These are phyloP conservation scores for Zasmidium angulare DNA, from an alignment of 2,329 filamentous ascomycete species.

Conservation along the genomic window DNA sequence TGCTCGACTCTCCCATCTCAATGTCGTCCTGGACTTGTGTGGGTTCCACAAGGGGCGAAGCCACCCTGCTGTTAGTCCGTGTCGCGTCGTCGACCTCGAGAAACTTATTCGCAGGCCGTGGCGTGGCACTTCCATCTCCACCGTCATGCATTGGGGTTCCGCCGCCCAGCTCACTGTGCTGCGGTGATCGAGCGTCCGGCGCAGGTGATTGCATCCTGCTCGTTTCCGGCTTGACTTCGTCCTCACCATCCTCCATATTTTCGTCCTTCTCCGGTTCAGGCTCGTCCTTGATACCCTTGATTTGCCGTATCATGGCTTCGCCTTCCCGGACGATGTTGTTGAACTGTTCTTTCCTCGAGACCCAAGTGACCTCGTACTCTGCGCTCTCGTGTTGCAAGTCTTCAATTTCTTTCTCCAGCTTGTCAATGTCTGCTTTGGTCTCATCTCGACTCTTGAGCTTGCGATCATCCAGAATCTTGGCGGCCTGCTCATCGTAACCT, in stretches of 20 bases:
- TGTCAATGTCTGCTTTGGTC: constrained; percentile 72
- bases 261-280: constrained; percentile 70
- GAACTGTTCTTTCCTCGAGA: constrained; percentile 82
- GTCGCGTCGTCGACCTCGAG: constrained; percentile 30
- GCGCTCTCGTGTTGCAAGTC: constrained; percentile 82
- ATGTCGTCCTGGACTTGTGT: constrained; percentile 27
- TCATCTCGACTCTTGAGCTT: constrained; percentile 81
- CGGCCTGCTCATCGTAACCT: constrained; percentile 82
- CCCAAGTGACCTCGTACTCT: constrained; percentile 80
- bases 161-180: constrained; percentile 26
- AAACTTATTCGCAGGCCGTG: constrained; percentile 29
- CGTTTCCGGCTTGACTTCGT: constrained; percentile 40
- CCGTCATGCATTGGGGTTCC: constrained; percentile 42
- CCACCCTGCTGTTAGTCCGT: constrained; percentile 22
- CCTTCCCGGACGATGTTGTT: constrained; percentile 86
- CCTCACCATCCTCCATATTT: constrained; percentile 51
- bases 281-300: constrained; percentile 93
- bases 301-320: constrained; percentile 78
- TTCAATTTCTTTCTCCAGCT: constrained; percentile 83
- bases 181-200: constrained; percentile 38
- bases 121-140: constrained; percentile 25
- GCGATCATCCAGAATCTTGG: constrained; percentile 79
- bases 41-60: constrained; percentile 23
- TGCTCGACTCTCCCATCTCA: constrained; percentile 27
- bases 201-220: constrained; percentile 49